Conservation (phyloP, 805 yeast genomes). For the Kluyveromyces siamensis region DNA sequence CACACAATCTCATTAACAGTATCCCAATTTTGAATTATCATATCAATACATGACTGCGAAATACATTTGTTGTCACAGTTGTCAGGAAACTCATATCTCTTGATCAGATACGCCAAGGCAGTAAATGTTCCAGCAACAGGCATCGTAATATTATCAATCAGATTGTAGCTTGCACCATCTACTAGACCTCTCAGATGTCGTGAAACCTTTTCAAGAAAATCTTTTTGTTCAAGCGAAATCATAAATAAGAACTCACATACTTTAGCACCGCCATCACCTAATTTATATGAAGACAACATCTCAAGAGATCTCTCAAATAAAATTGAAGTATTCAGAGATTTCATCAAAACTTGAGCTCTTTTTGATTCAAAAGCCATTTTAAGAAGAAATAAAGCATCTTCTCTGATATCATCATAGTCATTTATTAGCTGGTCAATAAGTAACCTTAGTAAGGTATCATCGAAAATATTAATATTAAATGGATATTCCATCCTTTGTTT, state of each 20-base stretch:
- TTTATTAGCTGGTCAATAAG: constrained; percentile 56
- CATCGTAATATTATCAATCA: constrained; percentile 36
- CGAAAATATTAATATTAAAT: constrained; percentile 37
- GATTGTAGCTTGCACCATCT: constrained; percentile 27
- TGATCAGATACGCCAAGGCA: constrained; percentile 42
- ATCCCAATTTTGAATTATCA: constrained; percentile 27
- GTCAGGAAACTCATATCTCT: constrained; percentile 14
- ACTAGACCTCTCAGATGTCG: constrained; percentile 28
- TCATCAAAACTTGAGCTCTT: background rate
- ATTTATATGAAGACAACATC: constrained; percentile 41
- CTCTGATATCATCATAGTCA: constrained; percentile 72
- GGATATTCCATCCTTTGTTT: constrained; percentile 42
- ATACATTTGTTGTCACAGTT: background rate
- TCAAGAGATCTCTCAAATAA: constrained; percentile 22
- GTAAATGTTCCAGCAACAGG: constrained; percentile 67
- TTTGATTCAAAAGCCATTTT: constrained; percentile 25
- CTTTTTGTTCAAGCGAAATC: constrained; percentile 23
- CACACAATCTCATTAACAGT: constrained; percentile 39
- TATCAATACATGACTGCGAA: constrained; percentile 7
- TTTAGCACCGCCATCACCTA: constrained; percentile 74
- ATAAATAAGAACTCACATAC: constrained; percentile 43
- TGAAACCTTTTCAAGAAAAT: constrained; percentile 28
- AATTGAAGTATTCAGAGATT: constrained; percentile 6
- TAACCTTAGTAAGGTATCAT: constrained; percentile 32
- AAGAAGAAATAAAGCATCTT: constrained; percentile 37